These are phyloP conservation scores for Curvularia spicifera DNA, from an alignment of 2,329 filamentous ascomycete species.

Conservation along the genomic window DNA sequence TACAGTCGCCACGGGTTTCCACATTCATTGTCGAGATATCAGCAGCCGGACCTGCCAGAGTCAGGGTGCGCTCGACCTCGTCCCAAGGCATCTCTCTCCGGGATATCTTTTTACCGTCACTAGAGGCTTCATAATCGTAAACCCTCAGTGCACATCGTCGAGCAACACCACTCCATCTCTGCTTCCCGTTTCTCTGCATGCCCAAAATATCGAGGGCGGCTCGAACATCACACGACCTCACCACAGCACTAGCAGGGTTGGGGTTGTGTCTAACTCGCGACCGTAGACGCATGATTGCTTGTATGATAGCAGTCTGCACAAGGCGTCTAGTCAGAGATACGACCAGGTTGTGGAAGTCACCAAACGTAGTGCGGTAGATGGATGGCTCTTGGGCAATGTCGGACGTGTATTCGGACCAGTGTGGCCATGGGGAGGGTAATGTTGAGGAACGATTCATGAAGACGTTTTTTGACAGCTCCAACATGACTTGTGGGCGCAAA, in stretches of 20 bases:
- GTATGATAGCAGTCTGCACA: constrained; percentile 71
- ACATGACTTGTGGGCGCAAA: constrained; percentile 36
- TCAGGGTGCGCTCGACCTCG: constrained; percentile 43
- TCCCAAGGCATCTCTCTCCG: constrained; percentile 55
- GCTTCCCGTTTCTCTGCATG: constrained; percentile 54
- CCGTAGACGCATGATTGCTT: constrained; percentile 72
- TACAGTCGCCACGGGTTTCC: constrained; percentile 23
- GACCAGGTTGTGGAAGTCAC: constrained; percentile 73
- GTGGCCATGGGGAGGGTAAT: constrained; percentile 36
- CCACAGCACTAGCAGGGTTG: constrained; percentile 41
- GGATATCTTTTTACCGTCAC: constrained; percentile 7
- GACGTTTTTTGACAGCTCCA: constrained; percentile 40
- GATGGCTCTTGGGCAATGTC: constrained; percentile 60
- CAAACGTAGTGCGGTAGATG: constrained; percentile 75
- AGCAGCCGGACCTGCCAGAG: constrained; percentile 8
- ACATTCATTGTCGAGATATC: constrained; percentile 44
- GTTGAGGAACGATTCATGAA: constrained; percentile 48
- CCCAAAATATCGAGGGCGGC: constrained; percentile 62
- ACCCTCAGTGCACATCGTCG: constrained; percentile 62
- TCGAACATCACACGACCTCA: constrained; percentile 59
- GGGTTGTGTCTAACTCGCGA: constrained; percentile 48
- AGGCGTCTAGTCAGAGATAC: constrained; percentile 73
- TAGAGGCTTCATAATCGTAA: constrained; percentile 34
- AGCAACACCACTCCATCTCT: constrained; percentile 61
- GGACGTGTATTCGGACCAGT: constrained; percentile 42